Base-by-base conservation (phyloP, 768 basidiomycete genomes). In the Hericium erinaceus region DNA sequence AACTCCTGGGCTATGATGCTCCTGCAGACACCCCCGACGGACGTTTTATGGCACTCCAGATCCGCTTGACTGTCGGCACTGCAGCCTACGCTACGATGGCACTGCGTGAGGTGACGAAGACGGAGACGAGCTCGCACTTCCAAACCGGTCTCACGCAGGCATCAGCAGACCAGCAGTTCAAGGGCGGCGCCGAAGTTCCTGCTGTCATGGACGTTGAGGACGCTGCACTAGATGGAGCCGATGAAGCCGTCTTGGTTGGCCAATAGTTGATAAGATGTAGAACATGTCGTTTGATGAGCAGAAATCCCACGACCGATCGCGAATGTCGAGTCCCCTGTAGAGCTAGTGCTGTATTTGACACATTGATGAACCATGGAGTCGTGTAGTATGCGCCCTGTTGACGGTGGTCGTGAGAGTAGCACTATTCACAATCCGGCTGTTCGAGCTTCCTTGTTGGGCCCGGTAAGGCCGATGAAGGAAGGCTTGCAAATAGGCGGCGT, bases 51-150 rank as follows among this genome's bases (percentile, higher is more conserved):
- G 95, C 95, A 4, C 73, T 99, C 39, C 94, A 95, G 66, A 82
- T 99, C 60, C 74, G 84, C 40, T 72, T 98, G 55, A 82, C 79
- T n/a, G 80, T 99, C 15, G 92, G 90, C 13, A 92, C 92, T 7
- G 89, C 92, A 0, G 87, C 92, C 4, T 99, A 98, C 71, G 97
- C 97, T 2, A 99, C 97, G 2, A 99, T 99, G 97, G 95, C 95
- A 3, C 70, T 99, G 63, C 83, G 93, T 44, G 93, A 97, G 72
- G 83, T 97, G 48, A 93, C 94, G 13, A 98, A 95, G 74, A 91
- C 88, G 38, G 94, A 98, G 66, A 98, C 95, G 18, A 93, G 92
- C 68, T 87, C 92, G 41, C 92, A 93, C 65, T 86, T 84, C 73
- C 95, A 97, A 68, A 88, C 79, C n/a, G 74, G 75, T 62, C 76